Percentiles rank a stretch among this genome's conserved stretches.
Evolutionary conservation across 2,329 filamentous ascomycete species (phyloP).

Genomic region (Fusarium denticulatum): DNA sequence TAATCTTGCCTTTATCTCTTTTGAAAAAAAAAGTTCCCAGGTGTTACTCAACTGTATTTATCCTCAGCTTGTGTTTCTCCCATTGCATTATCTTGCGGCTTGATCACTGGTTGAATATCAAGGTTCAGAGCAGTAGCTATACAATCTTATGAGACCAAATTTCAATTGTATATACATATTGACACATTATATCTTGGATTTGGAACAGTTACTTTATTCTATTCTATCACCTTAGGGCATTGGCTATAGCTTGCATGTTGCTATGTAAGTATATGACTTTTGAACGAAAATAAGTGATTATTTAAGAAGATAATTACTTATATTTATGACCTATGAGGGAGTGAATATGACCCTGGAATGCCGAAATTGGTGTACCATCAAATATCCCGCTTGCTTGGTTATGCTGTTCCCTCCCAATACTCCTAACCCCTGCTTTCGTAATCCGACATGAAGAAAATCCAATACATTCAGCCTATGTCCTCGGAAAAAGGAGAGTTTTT

Average conservation of each 20-base stretch:
- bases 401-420: constrained; percentile 14
- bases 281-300: not conserved
- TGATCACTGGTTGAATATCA: not conserved
- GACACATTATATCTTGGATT: not conserved
- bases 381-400: constrained; percentile 7
- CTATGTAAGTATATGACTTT: not conserved
- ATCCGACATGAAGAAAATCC: constrained; percentile 8
- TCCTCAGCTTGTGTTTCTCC: not conserved
- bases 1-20: not conserved
- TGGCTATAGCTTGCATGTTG: not conserved
- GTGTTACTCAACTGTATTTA: not conserved
- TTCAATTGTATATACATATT: not conserved
- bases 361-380: constrained; percentile 19
- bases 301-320: not conserved
- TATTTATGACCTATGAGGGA: constrained; percentile 13
- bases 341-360: constrained; percentile 23
- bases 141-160: not conserved
- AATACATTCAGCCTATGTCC: constrained; percentile 1
- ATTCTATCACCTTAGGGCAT: not conserved
- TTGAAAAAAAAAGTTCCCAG: not conserved
- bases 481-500: not conserved
- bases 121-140: not conserved
- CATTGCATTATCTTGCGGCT: not conserved
- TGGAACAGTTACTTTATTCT: not conserved
- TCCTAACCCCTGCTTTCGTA: constrained; percentile 20